A percentile compares a stretch with the other conserved stretches of the same genome.
Evolutionary conservation across 176 grass and related monocot species (phyloP).

Genomic region (Aegilops speltoides): DNA sequence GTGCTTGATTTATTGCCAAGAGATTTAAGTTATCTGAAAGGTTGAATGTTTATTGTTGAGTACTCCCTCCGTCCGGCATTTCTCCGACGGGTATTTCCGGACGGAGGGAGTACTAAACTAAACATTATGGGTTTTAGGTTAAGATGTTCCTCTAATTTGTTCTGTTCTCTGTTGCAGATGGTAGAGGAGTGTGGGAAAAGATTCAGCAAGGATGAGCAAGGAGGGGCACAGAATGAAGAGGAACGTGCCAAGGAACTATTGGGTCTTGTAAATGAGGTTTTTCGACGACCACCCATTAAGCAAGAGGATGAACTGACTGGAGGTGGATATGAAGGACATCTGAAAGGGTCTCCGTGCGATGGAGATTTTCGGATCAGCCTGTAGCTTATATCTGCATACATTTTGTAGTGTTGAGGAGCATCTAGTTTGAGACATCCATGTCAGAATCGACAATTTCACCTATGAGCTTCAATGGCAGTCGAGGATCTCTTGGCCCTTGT

Average conservation of each 20-base stretch:
- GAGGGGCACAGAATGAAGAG: background rate
- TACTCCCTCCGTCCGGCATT: too few species aligned
- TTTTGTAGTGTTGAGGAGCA: too few species aligned
- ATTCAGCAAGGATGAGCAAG: conserved; percentile 22
- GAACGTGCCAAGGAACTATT: conserved; percentile 34
- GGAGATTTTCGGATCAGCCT: background rate
- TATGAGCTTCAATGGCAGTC: background rate
- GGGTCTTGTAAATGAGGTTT: conserved; percentile 44
- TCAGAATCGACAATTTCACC: background rate
- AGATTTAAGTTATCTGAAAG: background rate
- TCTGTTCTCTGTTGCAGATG: conserved; percentile 18
- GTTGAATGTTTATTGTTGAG: background rate
- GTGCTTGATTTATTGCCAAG: background rate
- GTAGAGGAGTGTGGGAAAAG: conserved; percentile 46
- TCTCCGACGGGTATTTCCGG: too few species aligned
- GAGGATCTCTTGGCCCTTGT: too few species aligned
- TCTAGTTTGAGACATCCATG: background rate
- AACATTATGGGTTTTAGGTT: background rate
- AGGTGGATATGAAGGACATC: background rate
- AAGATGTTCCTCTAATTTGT: background rate
- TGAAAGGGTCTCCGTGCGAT: background rate
- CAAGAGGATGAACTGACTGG: conserved; percentile 5
- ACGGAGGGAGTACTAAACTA: background rate
- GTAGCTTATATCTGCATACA: too few species aligned
- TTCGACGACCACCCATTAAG: conserved; percentile 30